Evolutionary conservation across 2,329 filamentous ascomycete genomes (phyloP), one percentile per base, ranked within the genome.

Genomic region (Colletotrichum sidae): DNA sequence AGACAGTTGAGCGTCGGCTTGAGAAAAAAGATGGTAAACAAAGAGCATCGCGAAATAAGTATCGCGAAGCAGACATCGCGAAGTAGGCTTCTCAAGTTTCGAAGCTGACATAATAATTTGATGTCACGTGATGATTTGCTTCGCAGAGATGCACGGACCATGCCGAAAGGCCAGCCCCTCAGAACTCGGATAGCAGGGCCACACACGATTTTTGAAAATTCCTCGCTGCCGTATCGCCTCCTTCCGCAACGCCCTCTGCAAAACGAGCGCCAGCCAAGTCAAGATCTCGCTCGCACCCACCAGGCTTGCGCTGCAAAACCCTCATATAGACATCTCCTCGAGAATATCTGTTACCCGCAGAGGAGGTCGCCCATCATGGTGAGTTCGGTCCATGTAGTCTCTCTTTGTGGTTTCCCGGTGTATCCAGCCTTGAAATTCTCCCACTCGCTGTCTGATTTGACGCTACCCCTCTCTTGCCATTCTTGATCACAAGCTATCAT

Each of bases 191-290:
- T 78, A 78, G 76, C 75, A 25, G 25, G 78, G 75, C 77, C 79
- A 80, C 79, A 81, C 79, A 80, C 75, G 76, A 80, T 80, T 78
- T 78, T 78, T 74, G 77, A 81, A 81, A 80, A 79, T 78, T 79
- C 76, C 71, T 73, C 73, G 69, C 66, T 62, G 71, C 37, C 38
- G 47, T 51, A 62, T 66, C 71, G 73, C 73, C 71, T 74, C 69
- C 25, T 74, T 75, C 74, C 77, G 65, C 67, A 65, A 69, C 65
- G 60, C 59, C 67, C 68, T 58, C 63, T 25, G 65, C 76, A 80
- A 70, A 70, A 74, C 73, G 75, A 79, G 77, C 74, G 75, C 73
- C 75, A 76, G 74, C 74, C 76, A 75, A 77, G 72, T 75, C 70
- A 71, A 72, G 70, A 73, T 75, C 69, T 72, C 69, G 72, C 73